Conservation (phyloP, 1,284 basidiomycete species). For the Anthracocystis panici-leucophaei region DNA sequence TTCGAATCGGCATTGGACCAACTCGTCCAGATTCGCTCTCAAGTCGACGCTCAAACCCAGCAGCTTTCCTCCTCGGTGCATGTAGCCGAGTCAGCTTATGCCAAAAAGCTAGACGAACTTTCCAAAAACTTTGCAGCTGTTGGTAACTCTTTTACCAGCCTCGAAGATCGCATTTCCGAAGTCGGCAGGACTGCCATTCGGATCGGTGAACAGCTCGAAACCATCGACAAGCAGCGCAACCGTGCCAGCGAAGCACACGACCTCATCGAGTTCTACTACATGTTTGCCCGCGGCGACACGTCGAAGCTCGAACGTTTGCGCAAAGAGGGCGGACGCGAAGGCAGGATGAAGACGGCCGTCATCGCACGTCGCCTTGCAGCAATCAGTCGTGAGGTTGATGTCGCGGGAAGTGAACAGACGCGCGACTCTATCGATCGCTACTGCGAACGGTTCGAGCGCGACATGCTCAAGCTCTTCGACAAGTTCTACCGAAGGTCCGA, state of each 20-base stretch:
- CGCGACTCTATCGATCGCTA: conserved; percentile 84
- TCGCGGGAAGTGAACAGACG: conserved; percentile 61
- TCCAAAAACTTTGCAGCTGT: conserved; percentile 85
- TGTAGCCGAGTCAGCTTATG: conserved; percentile 91
- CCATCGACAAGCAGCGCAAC: conserved; percentile 89
- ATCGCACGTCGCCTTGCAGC: conserved; percentile 87
- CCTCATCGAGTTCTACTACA: conserved; percentile 94
- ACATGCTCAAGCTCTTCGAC: conserved; percentile 96
- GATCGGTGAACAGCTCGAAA: conserved; percentile 93
- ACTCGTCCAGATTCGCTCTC: conserved; percentile 84
- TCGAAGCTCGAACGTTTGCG: conserved; percentile 81
- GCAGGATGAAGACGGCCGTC: conserved; percentile 87
- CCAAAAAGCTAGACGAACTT: conserved; percentile 89
- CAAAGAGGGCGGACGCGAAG: conserved; percentile 80
- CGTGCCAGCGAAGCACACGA: conserved; percentile 93
- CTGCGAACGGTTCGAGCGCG: conserved; percentile 98
- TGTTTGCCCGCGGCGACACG: conserved; percentile 87
- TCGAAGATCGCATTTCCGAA: conserved; percentile 78
- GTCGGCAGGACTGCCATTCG: conserved; percentile 94
- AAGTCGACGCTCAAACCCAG: conserved; percentile 88
- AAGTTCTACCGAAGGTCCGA: conserved; percentile 87
- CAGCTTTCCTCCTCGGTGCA: conserved; percentile 92
- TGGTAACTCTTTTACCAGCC: conserved; percentile 58
- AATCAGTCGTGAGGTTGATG: conserved; percentile 88
- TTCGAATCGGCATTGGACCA: conserved; percentile 91